Conservation (phyloP, 2,329 filamentous ascomycete genomes). For the Fusarium algeriense region DNA sequence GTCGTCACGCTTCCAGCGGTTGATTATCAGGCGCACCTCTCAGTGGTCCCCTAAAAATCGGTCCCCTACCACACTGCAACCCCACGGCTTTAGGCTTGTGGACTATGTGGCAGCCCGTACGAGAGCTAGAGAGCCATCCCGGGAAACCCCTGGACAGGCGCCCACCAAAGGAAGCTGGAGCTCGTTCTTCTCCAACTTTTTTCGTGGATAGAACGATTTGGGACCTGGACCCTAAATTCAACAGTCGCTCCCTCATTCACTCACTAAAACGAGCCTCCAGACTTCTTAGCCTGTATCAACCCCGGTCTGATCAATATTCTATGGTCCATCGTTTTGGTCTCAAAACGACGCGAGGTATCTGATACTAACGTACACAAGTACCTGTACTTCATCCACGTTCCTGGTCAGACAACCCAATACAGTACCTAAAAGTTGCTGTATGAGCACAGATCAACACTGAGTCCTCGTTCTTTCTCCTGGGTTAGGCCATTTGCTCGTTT, state of each 20-base stretch:
- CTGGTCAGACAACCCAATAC: conserved; percentile 17
- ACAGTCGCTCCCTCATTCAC: conserved; percentile 21
- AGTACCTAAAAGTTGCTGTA: conserved; percentile 5
- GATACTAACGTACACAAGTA: conserved; percentile 29
- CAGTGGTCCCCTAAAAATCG: conserved; percentile 36
- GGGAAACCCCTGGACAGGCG: conserved; percentile 35
- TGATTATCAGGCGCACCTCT: conserved; percentile 29
- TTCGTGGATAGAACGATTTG: conserved; percentile 18
- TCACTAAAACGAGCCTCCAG: conserved; percentile 23
- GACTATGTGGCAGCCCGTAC: conserved; percentile 34
- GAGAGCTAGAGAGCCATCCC: conserved; percentile 32
- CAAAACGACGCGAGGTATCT: conserved; percentile 18
- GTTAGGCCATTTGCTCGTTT: conserved; percentile 21
- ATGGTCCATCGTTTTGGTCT: conserved; percentile 18
- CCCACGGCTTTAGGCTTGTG: conserved; percentile 34
- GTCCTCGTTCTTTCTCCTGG: conserved; percentile 34
- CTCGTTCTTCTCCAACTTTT: conserved; percentile 28
- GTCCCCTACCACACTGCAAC: conserved; percentile 37
- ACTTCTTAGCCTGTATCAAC: conserved; percentile 15
- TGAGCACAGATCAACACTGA: conserved; percentile 36
- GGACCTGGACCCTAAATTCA: conserved; percentile 33
- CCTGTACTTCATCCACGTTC: conserved; percentile 19
- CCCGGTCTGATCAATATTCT: conserved; percentile 19
- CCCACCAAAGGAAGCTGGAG: conserved; percentile 26
- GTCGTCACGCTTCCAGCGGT: conserved; percentile 14